Evolutionary conservation across 495 filamentous ascomycete species (phyloP), one percentile per base, ranked within the genome.

Genomic region (Articulospora tetracladia): DNA sequence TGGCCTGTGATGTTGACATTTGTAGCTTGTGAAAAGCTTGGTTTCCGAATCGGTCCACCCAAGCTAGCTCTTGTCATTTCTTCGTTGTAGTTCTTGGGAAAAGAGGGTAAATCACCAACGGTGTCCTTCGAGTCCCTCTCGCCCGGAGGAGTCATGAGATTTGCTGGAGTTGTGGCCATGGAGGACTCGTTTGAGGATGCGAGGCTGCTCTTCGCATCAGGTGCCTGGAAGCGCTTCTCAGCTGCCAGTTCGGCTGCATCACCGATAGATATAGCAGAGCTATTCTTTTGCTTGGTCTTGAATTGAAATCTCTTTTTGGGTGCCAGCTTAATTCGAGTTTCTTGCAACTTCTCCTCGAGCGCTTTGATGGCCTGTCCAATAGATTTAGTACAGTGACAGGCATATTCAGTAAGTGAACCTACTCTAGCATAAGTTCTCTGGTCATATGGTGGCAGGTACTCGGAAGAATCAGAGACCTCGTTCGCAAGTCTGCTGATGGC

Each of bases 231-330:
- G n/a, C 77, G 76, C 22, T 78, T 70, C 56, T 80, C 69, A 4
- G 71, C 71, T 23, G 80, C 81, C 17, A 85, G 51, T 24, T 79
- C 74, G 11, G 81, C 78, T 17, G 79, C 83, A 57, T 85, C 83
- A 0, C 73, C 73, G 12, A 87, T 70, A 22, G 82, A 84, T 41
- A 86, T 77, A 1, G 79, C 79, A 27, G 80, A 82, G 8, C 72
- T 58, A 59, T 83, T 83, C 60, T 84, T 87, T 58, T 78, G 79
- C 3, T 52, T 68, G 0, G 77, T 86, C 66, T 87, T 91, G 74
- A 93, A 92, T 51, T 83, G 77, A 72, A 93, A 93, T 64, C 87
- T 89, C 10, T 81, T 75, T 52, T 83, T 83, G 13, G 89, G 88
- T 1, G 81, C 79, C 52, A 86, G 77, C 7, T 76, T 69, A 23